A percentile compares a stretch with the other conserved stretches of the same genome.
Evolutionary conservation across 441 rosid genomes (phyloP).

Genomic region (Adansonia gregorii): DNA sequence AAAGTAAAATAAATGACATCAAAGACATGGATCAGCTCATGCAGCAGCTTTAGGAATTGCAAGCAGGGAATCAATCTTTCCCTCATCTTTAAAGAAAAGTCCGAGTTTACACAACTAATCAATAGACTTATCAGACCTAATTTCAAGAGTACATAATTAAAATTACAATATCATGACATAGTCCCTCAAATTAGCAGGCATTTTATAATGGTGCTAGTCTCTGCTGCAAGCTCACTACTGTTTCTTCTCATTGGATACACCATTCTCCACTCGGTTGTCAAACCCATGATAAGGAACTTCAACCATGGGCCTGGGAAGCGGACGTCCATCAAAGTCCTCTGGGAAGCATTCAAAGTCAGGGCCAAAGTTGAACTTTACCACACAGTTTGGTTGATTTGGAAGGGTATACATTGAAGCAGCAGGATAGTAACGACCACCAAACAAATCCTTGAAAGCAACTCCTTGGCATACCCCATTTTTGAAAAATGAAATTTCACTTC

Average conservation of each 20-base stretch:
- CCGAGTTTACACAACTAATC: constrained; percentile 34
- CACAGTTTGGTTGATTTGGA: constrained; percentile 85
- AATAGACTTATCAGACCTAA: constrained; percentile 42
- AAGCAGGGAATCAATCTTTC: constrained; percentile 29
- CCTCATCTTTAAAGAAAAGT: constrained; percentile 30
- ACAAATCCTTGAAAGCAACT: constrained; percentile 80
- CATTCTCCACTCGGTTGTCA: constrained; percentile 65
- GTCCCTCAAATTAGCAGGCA: constrained; percentile 27
- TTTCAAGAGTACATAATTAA: constrained; percentile 27
- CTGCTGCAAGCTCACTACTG: constrained; percentile 42
- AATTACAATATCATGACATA: constrained; percentile 39
- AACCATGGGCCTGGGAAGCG: constrained; percentile 70
- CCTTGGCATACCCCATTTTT: constrained; percentile 91
- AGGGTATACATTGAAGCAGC: constrained; percentile 99
- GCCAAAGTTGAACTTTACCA: constrained; percentile 91
- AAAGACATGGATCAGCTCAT: constrained; percentile 10
- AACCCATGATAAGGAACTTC: constrained; percentile 83
- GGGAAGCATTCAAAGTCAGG: constrained; percentile 81
- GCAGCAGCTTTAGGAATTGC: constrained; percentile 25
- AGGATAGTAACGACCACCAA: constrained; percentile 90
- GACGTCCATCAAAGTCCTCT: constrained; percentile 69
- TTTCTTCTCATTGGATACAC: constrained; percentile 61
- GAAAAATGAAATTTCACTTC: constrained; percentile 93
- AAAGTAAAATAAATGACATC: constrained; percentile 8
- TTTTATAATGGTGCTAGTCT: constrained; percentile 11